Percentiles rank a stretch among this genome's conserved stretches.
phyloP scores from a whole-genome alignment of 2,329 filamentous ascomycete genomes.

The Botrytis byssoidea region DNA sequence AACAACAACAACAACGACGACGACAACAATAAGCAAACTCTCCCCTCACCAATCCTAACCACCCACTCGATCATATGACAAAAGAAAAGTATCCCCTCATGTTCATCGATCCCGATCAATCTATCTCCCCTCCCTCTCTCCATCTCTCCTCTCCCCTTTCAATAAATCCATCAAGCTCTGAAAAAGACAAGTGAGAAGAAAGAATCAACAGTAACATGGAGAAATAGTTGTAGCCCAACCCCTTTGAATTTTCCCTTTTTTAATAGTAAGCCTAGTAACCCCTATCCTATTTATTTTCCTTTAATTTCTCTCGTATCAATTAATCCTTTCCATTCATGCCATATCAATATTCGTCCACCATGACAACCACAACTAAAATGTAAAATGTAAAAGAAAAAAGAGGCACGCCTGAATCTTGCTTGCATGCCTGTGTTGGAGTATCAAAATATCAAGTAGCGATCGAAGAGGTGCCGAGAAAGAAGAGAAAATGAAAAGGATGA shows the following conservation, averaged over 20 bases:
- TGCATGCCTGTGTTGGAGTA: constrained; percentile 11
- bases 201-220: neutral
- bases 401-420: constrained; percentile 39
- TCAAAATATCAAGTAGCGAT: neutral
- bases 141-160: neutral
- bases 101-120: neutral
- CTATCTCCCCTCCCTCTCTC: neutral
- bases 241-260: neutral
- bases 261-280: neutral
- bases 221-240: neutral
- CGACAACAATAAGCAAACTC: neutral
- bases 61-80: neutral
- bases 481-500: neutral
- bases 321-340: neutral
- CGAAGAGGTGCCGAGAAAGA: neutral
- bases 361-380: constrained; percentile 28
- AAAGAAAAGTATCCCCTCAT: neutral
- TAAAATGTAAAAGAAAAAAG: neutral
- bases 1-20: neutral
- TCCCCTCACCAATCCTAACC: neutral
- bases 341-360: neutral
- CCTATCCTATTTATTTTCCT: constrained; percentile 2
- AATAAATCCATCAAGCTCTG: neutral
- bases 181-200: neutral
- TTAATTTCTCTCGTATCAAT: neutral